Conservation (phyloP, 495 filamentous ascomycete genomes). For the Penicillium taxi region DNA sequence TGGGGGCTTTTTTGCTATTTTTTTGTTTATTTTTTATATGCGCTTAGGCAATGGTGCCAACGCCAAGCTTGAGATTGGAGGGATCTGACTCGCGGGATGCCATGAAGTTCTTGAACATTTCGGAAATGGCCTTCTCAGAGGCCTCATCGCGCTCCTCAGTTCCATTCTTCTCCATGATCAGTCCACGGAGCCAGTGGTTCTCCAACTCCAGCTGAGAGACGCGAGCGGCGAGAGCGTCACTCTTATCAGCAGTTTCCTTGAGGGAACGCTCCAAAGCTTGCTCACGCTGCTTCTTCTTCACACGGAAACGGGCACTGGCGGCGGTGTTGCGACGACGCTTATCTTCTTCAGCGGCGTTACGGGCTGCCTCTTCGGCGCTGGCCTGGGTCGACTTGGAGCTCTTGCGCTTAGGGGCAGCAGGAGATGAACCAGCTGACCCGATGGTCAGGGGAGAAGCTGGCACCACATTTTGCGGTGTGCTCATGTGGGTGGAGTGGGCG, state of each 20-base stretch:
- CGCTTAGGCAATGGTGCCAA: slow-evolving; percentile 25
- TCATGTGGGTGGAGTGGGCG: slow-evolving; percentile 17
- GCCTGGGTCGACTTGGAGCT: slow-evolving; percentile 26
- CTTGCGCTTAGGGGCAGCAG: slow-evolving; percentile 34
- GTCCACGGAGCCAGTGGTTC: slow-evolving; percentile 91
- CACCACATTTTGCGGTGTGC: slow-evolving; percentile 12
- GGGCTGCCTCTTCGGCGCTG: slow-evolving; percentile 44
- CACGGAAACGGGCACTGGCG: slow-evolving; percentile 87
- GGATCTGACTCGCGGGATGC: slow-evolving; percentile 35
- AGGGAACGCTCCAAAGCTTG: slow-evolving; percentile 80
- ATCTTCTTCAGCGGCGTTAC: slow-evolving; percentile 85
- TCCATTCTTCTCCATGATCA: slow-evolving; percentile 88
- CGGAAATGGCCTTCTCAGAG: slow-evolving; percentile 37
- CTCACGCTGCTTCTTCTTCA: slow-evolving; percentile 99
- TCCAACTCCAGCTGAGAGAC: slow-evolving; percentile 85
- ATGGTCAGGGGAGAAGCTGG: slow-evolving; percentile 14
- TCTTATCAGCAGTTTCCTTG: slow-evolving; percentile 84
- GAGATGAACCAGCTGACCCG: slow-evolving; percentile 10
- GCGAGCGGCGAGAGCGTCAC: slow-evolving; percentile 65
- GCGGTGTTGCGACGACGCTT: slow-evolving; percentile 97
- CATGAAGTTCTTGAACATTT: slow-evolving; percentile 44
- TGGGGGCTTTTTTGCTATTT: background rate
- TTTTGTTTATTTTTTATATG: slow-evolving; percentile 7
- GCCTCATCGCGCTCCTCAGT: slow-evolving; percentile 29
- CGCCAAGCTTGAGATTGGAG: slow-evolving; percentile 33